Evolutionary conservation across 2,329 filamentous ascomycete genomes (phyloP).

Genomic region (Cercospora zeina): DNA sequence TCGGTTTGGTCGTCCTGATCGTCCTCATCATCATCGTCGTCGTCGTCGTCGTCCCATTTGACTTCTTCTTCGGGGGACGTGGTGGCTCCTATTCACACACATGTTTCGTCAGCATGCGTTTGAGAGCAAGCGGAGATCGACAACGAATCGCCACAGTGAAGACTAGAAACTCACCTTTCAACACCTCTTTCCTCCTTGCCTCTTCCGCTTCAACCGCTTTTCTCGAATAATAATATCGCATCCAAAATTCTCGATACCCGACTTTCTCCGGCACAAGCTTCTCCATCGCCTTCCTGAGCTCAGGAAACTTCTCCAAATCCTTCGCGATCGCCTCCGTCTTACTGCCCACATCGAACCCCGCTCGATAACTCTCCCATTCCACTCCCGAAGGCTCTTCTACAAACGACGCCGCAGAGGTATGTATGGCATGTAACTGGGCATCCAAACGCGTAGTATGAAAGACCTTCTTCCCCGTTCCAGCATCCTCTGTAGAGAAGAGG

Average conservation of each 20-base stretch:
- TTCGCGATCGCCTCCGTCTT: slow-evolving; percentile 81
- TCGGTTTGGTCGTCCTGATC: too few relatives aligned
- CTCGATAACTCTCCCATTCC: slow-evolving; percentile 73
- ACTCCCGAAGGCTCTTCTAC: slow-evolving; percentile 70
- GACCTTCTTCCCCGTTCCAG: slow-evolving; percentile 79
- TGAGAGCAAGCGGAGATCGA: too few relatives aligned
- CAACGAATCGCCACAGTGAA: too few relatives aligned
- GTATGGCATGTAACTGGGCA: slow-evolving; percentile 92
- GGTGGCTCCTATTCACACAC: slow-evolving; percentile 57
- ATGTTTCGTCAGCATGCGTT: slow-evolving; percentile 26
- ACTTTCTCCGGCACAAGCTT: slow-evolving; percentile 89
- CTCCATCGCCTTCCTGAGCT: slow-evolving; percentile 88
- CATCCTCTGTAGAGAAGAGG: slow-evolving; percentile 91
- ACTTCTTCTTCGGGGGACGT: slow-evolving; percentile 72
- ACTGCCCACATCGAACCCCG: slow-evolving; percentile 73
- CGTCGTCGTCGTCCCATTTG: slow-evolving; percentile 71
- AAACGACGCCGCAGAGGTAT: slow-evolving; percentile 80
- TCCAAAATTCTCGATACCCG: slow-evolving; percentile 90
- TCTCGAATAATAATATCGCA: slow-evolving; percentile 89
- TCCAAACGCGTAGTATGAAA: slow-evolving; percentile 95
- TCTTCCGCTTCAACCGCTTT: slow-evolving; percentile 94
- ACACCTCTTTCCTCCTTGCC: slow-evolving; percentile 78
- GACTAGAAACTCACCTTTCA: slow-evolving; percentile 71
- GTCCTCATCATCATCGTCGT: slow-evolving; percentile 73
- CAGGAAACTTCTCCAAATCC: slow-evolving; percentile 82